Evolutionary conservation across 2,329 filamentous ascomycete genomes (phyloP).

Genomic region (Blastomyces silverae): DNA sequence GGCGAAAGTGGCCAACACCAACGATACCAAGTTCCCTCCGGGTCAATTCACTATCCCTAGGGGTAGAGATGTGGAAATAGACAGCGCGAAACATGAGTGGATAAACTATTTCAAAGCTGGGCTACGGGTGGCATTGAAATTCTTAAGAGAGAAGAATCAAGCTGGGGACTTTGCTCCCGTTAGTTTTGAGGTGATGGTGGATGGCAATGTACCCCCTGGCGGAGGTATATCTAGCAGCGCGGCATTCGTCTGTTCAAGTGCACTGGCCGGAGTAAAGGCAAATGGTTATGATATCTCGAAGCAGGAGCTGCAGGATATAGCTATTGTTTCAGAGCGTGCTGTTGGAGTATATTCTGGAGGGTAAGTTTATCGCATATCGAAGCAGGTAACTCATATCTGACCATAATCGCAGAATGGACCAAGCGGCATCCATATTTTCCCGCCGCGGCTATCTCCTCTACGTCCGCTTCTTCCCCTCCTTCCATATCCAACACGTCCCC

Average conservation of each 20-base stretch:
- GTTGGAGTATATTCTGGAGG: slow-evolving; percentile 96
- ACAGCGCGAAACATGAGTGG: slow-evolving; percentile 83
- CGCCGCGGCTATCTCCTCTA: slow-evolving; percentile 78
- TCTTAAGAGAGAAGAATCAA: slow-evolving; percentile 55
- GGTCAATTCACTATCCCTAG: slow-evolving; percentile 65
- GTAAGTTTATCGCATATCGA: slow-evolving; percentile 44
- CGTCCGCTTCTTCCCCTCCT: slow-evolving; percentile 76
- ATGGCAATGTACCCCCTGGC: slow-evolving; percentile 86
- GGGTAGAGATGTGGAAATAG: slow-evolving; percentile 64
- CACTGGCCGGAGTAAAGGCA: slow-evolving; percentile 77
- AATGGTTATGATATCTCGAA: slow-evolving; percentile 83
- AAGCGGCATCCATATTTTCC: slow-evolving; percentile 91
- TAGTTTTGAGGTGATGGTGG: slow-evolving; percentile 81
- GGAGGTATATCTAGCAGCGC: slow-evolving; percentile 91
- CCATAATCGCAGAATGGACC: slow-evolving; percentile 68
- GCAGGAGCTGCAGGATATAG: slow-evolving; percentile 83
- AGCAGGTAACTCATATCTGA: slow-evolving; percentile 23
- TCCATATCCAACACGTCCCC: slow-evolving; percentile 68
- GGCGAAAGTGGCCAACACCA: slow-evolving; percentile 74
- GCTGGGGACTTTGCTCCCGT: slow-evolving; percentile 59
- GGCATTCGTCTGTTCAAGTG: slow-evolving; percentile 84
- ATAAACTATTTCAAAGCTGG: slow-evolving; percentile 98
- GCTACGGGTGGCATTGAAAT: slow-evolving; percentile 68
- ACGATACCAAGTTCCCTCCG: slow-evolving; percentile 65
- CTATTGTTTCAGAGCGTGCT: slow-evolving; percentile 86